phyloP scores from a whole-genome alignment of 225 moss, liverwort and hornwort species.

The Lunularia cruciata region DNA sequence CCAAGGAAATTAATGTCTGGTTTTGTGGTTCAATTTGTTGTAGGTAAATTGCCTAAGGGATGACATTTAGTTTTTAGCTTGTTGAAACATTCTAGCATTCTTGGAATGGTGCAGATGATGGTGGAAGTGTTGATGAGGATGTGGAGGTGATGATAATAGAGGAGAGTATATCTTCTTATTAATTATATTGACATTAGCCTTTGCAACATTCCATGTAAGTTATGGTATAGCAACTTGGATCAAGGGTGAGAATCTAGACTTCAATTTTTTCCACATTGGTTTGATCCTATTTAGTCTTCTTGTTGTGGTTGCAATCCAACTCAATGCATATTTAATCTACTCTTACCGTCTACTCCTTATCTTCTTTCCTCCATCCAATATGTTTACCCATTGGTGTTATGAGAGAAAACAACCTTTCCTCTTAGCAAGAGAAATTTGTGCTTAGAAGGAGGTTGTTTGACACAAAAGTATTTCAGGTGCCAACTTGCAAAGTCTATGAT shows the following conservation, averaged over 20 bases:
- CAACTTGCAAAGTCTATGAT: too few species aligned
- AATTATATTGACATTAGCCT: conserved; percentile 67
- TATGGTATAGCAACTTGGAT: conserved; percentile 84
- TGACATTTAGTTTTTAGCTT: too few species aligned
- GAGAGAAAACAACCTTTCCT: too few species aligned
- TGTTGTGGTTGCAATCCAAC: conserved; percentile 65
- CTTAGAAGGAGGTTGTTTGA: too few species aligned
- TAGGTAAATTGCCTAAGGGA: too few species aligned
- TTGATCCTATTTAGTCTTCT: conserved; percentile 66
- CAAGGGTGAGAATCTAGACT: conserved; percentile 72
- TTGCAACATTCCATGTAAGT: conserved; percentile 78
- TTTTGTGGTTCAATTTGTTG: too few species aligned
- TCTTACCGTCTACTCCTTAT: background rate
- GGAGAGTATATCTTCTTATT: conserved; percentile 74
- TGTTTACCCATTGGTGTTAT: too few species aligned
- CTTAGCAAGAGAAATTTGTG: too few species aligned
- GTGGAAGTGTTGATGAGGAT: conserved; percentile 67
- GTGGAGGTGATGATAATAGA: conserved; percentile 65
- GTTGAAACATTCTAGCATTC: too few species aligned
- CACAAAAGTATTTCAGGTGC: too few species aligned
- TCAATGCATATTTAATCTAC: conserved; percentile 56
- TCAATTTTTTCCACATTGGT: conserved; percentile 70
- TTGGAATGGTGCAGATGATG: conserved; percentile 75
- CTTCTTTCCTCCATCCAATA: background rate
- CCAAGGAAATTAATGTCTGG: too few species aligned